phyloP scores from a whole-genome alignment of 495 filamentous ascomycete species.

The Aspergillus steynii region DNA sequence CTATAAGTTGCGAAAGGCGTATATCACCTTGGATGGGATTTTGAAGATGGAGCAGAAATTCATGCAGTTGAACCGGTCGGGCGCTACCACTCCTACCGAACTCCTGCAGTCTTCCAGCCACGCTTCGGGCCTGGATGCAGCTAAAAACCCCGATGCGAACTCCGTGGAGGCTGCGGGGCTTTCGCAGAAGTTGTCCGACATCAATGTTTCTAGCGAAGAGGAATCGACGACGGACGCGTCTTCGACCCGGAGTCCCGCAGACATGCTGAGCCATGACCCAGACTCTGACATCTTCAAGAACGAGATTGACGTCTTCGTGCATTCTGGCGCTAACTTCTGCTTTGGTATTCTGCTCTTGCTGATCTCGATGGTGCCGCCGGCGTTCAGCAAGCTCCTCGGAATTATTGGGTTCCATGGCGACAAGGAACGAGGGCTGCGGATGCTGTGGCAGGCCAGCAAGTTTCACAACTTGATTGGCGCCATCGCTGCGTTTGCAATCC shows the following conservation, averaged over 20 bases:
- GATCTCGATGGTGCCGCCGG: slow-evolving; percentile 87
- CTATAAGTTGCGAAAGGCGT: slow-evolving; percentile 91
- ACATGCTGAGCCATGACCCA: slow-evolving; percentile 47
- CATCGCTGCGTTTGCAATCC: slow-evolving; percentile 75
- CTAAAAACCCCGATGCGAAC: slow-evolving; percentile 1
- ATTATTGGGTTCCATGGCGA: slow-evolving; percentile 94
- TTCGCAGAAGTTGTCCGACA: slow-evolving; percentile 31
- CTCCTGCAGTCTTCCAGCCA: slow-evolving; percentile 19
- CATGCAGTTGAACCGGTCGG: slow-evolving; percentile 39
- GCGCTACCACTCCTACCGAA: slow-evolving; percentile 16
- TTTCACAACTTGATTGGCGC: slow-evolving; percentile 89
- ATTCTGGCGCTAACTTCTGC: slow-evolving; percentile 84
- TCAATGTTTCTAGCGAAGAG: slow-evolving; percentile 25
- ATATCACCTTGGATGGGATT: slow-evolving; percentile 77
- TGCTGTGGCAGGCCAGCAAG: slow-evolving; percentile 92
- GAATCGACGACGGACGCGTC: background rate
- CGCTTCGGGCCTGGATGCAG: slow-evolving; percentile 1
- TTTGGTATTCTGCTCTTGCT: slow-evolving; percentile 84
- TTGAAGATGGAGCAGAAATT: slow-evolving; percentile 61
- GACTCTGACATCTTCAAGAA: slow-evolving; percentile 61
- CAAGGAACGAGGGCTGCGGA: slow-evolving; percentile 73
- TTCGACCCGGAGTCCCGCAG: slow-evolving; percentile 24
- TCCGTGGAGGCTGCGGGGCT: slow-evolving; percentile 24
- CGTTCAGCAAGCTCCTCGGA: slow-evolving; percentile 78
- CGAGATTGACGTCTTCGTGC: slow-evolving; percentile 80